Conservation (phyloP, 306 rosid genomes). For the Castanea mollissima region DNA sequence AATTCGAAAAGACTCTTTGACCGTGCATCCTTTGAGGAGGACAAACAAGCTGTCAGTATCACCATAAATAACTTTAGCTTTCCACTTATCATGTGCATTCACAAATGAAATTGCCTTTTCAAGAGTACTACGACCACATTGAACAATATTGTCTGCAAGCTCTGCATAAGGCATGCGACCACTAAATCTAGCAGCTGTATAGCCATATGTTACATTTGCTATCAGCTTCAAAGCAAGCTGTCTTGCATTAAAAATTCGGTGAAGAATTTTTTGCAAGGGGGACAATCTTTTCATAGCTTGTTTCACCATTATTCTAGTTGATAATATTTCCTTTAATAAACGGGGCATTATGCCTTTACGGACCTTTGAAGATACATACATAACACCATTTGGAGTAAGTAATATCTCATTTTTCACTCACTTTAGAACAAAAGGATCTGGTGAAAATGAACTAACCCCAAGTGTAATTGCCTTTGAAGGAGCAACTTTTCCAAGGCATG, state of each 20-base stretch:
- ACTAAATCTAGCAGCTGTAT: constrained; percentile 97
- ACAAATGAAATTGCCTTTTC: constrained; percentile 87
- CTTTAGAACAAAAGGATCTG: constrained; percentile 51
- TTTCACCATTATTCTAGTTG: constrained; percentile 92
- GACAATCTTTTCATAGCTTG: constrained; percentile 79
- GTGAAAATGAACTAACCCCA: constrained; percentile 81
- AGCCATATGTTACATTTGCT: constrained; percentile 92
- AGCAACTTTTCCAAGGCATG: constrained; percentile 81
- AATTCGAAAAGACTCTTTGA: constrained; percentile 68
- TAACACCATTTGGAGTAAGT: constrained; percentile 87
- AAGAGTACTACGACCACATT: constrained; percentile 85
- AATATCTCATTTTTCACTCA: constrained; percentile 70
- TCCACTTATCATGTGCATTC: constrained; percentile 81
- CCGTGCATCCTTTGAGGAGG: constrained; percentile 82
- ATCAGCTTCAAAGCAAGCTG: constrained; percentile 96
- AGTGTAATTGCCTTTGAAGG: constrained; percentile 67
- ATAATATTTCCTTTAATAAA: constrained; percentile 84
- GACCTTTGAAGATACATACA: constrained; percentile 86
- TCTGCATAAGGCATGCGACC: constrained; percentile 99
- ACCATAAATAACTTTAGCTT: constrained; percentile 88
- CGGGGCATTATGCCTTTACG: constrained; percentile 83
- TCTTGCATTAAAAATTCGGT: constrained; percentile 85
- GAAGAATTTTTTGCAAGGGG: constrained; percentile 76
- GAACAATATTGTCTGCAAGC: constrained; percentile 96
- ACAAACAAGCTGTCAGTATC: constrained; percentile 94